Base-by-base conservation (phyloP, 2,329 filamentous ascomycete species). In the Trichoderma simmonsii region DNA sequence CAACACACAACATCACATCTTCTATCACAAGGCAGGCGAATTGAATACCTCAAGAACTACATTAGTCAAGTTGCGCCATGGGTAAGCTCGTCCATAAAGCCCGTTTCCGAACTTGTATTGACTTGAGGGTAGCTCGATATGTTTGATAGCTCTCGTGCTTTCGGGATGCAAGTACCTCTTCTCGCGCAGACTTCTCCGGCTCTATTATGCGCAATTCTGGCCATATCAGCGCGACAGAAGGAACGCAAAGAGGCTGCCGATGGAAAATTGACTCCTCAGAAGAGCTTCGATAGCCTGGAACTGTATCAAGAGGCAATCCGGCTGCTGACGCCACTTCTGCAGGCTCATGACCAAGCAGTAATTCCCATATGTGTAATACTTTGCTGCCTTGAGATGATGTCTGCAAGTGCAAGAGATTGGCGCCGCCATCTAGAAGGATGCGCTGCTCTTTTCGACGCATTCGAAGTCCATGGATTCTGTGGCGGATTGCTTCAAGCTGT, bases 341-440 rank as follows among this genome's bases (percentile, higher is more conserved):
- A 68, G n/a, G 65, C 65, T 32, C 65, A 68, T 12, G 65, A 68
- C 26, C 65, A 43, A n/a, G 65, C 65, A 18, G 65, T 68, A 5
- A 68, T 68, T 43, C 65, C 65, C 4, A 68, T 68, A 6, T 68
- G 65, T 18, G 65, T 68, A 8, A 68, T 68, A 32, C 24, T 68
- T 24, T 68, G 65, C 34, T 68, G 65, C 26, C 65, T 68, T 60
- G 65, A 68, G 14, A 68, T 68, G 65, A 68, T 68, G 65, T 68
- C 65, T 4, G 65, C 65, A n/a, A 68, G 65, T 43, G 65, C 65
- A 26, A 54, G 65, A 30, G 65, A 68, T 18, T 68, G 65, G 65
- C 54, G 65, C 3, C 54, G 65, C 1, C 65, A 68, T 32, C 34
- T 68, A n/a, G 65, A 68, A 34, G 65, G 65, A 24, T 68, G 65